Percentiles rank a stretch among this genome's conserved stretches.
Conservation (phyloP, 2,329 filamentous ascomycete species). For the Diaporthe sp. region DNA sequence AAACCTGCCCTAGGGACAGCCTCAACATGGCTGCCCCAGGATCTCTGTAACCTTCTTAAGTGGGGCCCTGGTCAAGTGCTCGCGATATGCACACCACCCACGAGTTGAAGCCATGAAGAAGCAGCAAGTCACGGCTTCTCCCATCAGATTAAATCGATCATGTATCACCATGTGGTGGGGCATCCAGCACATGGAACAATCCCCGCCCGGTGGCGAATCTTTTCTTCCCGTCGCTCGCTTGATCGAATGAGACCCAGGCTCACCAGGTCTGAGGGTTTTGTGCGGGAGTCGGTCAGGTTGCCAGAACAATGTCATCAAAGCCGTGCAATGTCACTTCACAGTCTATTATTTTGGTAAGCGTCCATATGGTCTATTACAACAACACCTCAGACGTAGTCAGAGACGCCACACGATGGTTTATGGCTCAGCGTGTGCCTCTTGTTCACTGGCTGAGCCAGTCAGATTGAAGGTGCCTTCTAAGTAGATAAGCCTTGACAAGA, state of each 20-base stretch:
- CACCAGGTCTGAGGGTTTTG: background rate
- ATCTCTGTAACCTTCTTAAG: constrained; percentile 15
- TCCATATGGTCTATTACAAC: background rate
- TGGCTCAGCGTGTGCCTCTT: background rate
- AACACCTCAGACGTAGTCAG: background rate
- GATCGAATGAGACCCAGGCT: background rate
- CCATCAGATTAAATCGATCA: background rate
- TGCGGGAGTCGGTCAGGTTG: constrained; percentile 16
- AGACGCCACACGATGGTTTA: background rate
- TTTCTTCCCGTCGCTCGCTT: background rate
- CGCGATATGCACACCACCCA: background rate
- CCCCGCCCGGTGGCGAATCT: background rate
- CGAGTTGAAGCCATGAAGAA: background rate
- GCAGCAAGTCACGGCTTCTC: background rate
- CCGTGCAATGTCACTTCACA: background rate
- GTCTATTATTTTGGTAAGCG: too few species aligned
- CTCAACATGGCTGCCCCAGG: background rate
- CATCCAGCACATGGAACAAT: background rate
- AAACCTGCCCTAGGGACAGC: background rate
- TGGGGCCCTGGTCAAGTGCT: constrained; percentile 14
- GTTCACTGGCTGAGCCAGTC: background rate
- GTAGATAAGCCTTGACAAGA: background rate
- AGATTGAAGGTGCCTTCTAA: background rate
- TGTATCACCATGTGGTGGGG: background rate
- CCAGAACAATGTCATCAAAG: background rate